Conservation (phyloP, 148 eudicot genomes). For the Cornus kousa region DNA sequence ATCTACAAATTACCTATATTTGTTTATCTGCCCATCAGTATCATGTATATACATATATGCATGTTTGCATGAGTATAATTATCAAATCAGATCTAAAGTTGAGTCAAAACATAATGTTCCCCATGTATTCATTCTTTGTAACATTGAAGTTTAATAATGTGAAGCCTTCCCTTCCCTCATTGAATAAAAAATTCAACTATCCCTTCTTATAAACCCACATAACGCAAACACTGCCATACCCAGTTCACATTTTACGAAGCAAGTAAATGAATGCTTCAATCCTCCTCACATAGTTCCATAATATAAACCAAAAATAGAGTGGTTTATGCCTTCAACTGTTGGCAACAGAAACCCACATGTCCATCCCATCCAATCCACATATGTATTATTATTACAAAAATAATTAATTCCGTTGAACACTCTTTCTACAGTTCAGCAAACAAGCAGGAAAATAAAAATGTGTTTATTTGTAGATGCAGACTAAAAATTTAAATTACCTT, state of each 20-base stretch:
- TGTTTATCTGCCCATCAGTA: too few species aligned
- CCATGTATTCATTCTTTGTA: neutral
- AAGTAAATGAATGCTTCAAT: neutral
- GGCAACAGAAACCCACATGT: neutral
- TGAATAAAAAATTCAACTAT: neutral
- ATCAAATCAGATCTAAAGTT: neutral
- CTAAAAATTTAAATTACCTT: constrained; percentile 25
- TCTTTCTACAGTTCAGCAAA: neutral
- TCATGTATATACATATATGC: too few species aligned
- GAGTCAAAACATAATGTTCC: neutral
- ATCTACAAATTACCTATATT: too few species aligned
- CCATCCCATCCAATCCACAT: neutral
- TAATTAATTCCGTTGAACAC: neutral
- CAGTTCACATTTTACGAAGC: neutral
- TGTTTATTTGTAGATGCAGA: neutral
- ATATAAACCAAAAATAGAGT: neutral
- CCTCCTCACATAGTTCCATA: neutral
- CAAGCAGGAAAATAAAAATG: neutral
- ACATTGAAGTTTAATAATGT: too few species aligned
- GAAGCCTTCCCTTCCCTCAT: too few species aligned
- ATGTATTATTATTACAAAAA: neutral
- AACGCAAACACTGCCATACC: neutral
- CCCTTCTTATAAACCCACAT: neutral
- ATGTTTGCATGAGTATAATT: neutral
- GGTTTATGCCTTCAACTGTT: neutral